Percentiles rank a stretch among this genome's conserved stretches.
Evolutionary conservation across 768 basidiomycete species (phyloP).

Genomic region (Tricholoma matsutake): DNA sequence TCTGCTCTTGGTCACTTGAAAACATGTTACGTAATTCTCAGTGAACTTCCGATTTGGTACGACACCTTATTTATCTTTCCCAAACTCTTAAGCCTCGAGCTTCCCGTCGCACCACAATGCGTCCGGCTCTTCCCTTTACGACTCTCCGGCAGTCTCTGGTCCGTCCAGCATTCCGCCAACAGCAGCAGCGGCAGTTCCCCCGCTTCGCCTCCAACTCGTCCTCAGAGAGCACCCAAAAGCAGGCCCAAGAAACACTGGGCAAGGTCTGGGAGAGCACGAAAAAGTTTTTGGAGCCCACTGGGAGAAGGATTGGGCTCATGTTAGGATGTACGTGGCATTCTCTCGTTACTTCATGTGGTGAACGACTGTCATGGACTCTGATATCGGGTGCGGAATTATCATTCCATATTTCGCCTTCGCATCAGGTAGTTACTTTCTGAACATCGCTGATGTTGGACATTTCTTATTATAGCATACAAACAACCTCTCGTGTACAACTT

Average conservation of each 20-base stretch:
- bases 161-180: conserved; percentile 27
- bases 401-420: background rate
- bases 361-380: no score
- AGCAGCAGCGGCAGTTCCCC: conserved; percentile 14
- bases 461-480: conserved; percentile 52
- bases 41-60: conserved; percentile 1
- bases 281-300: conserved; percentile 42
- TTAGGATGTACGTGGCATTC: conserved; percentile 41
- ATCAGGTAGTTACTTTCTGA: conserved; percentile 16
- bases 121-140: conserved; percentile 22
- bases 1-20: no score
- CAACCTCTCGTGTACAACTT: conserved; percentile 79
- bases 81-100: conserved; percentile 3
- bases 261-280: conserved; percentile 51
- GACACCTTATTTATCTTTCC: conserved; percentile 4
- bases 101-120: conserved; percentile 20
- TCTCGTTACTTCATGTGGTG: conserved; percentile 1
- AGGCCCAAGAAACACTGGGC: conserved; percentile 59
- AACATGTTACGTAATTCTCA: background rate
- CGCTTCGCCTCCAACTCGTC: conserved; percentile 40
- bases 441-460: background rate
- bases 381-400: background rate
- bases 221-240: conserved; percentile 56
- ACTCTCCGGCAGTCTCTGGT: conserved; percentile 26
- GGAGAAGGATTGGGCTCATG: conserved; percentile 51